Base-by-base conservation (phyloP, 305 asterid species). In the Plantago rigida region DNA sequence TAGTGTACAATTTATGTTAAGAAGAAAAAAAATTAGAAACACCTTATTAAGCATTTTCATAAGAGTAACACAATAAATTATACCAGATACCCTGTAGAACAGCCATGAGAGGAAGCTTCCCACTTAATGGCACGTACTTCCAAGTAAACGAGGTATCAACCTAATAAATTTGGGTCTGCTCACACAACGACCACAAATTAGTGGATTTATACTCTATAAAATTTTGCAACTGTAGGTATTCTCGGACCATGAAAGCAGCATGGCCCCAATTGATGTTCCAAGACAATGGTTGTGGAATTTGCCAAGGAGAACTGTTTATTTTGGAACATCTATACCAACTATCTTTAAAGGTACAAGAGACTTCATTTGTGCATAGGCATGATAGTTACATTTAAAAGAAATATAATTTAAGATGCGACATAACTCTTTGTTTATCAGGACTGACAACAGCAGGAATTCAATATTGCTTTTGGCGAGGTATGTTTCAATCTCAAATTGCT, bases 101-200 rank as follows among this genome's bases (percentile, higher is more conserved):
- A 56, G 98, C 96, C 58, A 91, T 91, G 98, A 81, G 91, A 73
- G 98, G 98, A 67, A 91, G 98, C 81, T 91, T 91, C 75, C 98
- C 98, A 13, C 84, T 91, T 31, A 91, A 91, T 71, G 98, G 98
- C 56, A 91, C 98, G 45, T 91, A 91, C 71, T 91, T 91, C 64
- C 98, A 91, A 82, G 96, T 91, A 51, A 91, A 88, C 41, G 98
- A 91, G 98, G 98, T 88, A 73, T 64, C 19, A 26, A 34, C 42
- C 64, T 51, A 41, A 48, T 57, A 62, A 52, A 63, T 17, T 46
- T 48, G 57, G 48, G 26, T 60, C 63, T 61, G 54, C 69, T 34
- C 51, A 67, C 68, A 31, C 69, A 62, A 31, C 7, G 7, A 31
- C 5, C 7, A 31, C 7, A 31, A 2, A 31, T 31, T 4, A 31